phyloP scores from a whole-genome alignment of 495 filamentous ascomycete genomes.

The Penicillium egyptiacum region DNA sequence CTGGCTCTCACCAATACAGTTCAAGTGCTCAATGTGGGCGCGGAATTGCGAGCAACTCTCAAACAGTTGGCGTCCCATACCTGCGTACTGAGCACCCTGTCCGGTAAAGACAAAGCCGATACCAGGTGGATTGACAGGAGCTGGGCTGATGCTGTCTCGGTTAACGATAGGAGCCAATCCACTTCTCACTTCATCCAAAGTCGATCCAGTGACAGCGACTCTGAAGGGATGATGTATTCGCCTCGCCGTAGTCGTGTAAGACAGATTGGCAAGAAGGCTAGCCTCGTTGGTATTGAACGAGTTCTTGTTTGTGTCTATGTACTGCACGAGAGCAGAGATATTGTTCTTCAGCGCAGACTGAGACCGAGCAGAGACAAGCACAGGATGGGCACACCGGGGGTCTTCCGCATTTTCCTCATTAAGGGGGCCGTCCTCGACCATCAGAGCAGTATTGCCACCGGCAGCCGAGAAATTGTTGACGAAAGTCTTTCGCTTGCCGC shows the following conservation, averaged over 20 bases:
- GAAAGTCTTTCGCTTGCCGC: slow-evolving; percentile 61
- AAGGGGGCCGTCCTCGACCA: slow-evolving; percentile 57
- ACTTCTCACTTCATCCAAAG: slow-evolving; percentile 31
- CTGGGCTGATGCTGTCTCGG: slow-evolving; percentile 29
- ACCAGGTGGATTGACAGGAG: slow-evolving; percentile 40
- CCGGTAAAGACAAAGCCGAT: slow-evolving; percentile 61
- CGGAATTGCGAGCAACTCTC: slow-evolving; percentile 66
- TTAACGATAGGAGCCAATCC: slow-evolving; percentile 31
- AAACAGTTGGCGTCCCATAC: slow-evolving; percentile 73
- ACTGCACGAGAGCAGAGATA: slow-evolving; percentile 50
- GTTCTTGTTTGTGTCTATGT: slow-evolving; percentile 50
- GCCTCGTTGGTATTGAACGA: slow-evolving; percentile 40
- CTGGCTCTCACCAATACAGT: slow-evolving; percentile 65
- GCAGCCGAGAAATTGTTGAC: slow-evolving; percentile 69
- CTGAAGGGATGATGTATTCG: slow-evolving; percentile 81
- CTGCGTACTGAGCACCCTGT: slow-evolving; percentile 57
- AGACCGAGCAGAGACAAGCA: slow-evolving; percentile 55
- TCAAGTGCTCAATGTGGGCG: slow-evolving; percentile 65
- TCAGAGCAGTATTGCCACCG: slow-evolving; percentile 52
- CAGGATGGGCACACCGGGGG: slow-evolving; percentile 47
- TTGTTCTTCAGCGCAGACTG: slow-evolving; percentile 57
- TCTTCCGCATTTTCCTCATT: slow-evolving; percentile 48
- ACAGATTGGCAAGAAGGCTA: slow-evolving; percentile 48
- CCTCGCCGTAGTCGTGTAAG: slow-evolving; percentile 82
- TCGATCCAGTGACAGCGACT: slow-evolving; percentile 56